Percentiles rank a stretch among this genome's conserved stretches.
Evolutionary conservation across 1,284 basidiomycete species (phyloP).

Genomic region (Cryptococcus sp.): DNA sequence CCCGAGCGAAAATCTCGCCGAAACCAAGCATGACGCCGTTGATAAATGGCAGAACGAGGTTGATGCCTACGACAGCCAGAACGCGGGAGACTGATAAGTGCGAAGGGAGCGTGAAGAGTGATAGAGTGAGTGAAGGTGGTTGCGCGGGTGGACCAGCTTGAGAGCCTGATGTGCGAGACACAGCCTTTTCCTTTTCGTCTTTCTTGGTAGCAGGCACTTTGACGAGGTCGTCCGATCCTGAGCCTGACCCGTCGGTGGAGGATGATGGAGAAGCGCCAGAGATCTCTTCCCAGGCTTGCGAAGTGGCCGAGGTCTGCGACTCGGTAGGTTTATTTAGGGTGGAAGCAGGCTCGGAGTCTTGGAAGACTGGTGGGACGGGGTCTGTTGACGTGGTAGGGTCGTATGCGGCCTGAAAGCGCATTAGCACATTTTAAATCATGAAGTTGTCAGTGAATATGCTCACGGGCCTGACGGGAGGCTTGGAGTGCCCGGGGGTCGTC

Average conservation of each 20-base stretch:
- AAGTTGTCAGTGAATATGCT: conserved; percentile 4
- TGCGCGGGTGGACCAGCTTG: conserved; percentile 26
- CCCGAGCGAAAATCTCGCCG: conserved; percentile 94
- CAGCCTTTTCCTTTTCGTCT: not conserved
- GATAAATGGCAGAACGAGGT: conserved; percentile 88
- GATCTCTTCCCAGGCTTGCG: conserved; percentile 48
- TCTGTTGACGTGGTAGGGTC: conserved; percentile 41
- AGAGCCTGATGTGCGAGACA: not conserved
- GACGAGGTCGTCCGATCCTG: conserved; percentile 29
- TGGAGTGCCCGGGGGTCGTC: conserved; percentile 33
- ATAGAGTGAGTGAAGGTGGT: conserved; percentile 65
- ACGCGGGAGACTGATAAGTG: conserved; percentile 75
- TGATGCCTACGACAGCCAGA: conserved; percentile 82
- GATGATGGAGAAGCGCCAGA: conserved; percentile 31
- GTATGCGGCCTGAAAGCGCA: conserved; percentile 24
- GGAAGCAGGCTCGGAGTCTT: conserved; percentile 21
- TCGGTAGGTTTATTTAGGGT: conserved; percentile 24
- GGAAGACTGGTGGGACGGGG: conserved; percentile 37
- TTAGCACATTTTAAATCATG: not conserved
- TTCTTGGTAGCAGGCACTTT: conserved; percentile 10
- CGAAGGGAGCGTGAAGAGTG: conserved; percentile 76
- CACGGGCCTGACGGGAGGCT: conserved; percentile 20
- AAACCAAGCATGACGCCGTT: conserved; percentile 99
- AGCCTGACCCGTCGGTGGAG: conserved; percentile 8
- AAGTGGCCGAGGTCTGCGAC: conserved; percentile 39